Percentiles rank a stretch among this genome's conserved stretches.
Conservation (phyloP, 345 rosid genomes). For the Boechera stricta region DNA sequence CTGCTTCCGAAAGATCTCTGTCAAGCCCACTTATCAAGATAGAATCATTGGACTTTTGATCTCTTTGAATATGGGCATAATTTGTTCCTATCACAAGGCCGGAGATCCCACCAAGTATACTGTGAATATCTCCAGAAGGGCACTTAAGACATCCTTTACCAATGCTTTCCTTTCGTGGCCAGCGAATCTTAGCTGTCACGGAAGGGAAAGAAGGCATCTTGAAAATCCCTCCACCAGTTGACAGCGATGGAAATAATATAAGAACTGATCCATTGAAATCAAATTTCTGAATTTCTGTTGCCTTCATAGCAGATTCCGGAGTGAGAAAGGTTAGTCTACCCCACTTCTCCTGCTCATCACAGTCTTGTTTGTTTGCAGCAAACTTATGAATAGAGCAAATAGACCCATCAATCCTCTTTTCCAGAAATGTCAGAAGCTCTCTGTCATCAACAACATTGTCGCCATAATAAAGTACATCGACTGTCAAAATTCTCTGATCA, state of each 20-base stretch:
- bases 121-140: slow-evolving; percentile 51
- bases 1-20: slow-evolving; percentile 68
- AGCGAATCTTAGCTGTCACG: slow-evolving; percentile 66
- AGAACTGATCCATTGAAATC: slow-evolving; percentile 64
- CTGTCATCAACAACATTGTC: slow-evolving; percentile 60
- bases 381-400: slow-evolving; percentile 66
- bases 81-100: slow-evolving; percentile 57
- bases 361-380: slow-evolving; percentile 49
- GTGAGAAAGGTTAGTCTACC: slow-evolving; percentile 80
- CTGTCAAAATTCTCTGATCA: slow-evolving; percentile 64
- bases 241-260: slow-evolving; percentile 58
- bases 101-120: slow-evolving; percentile 51
- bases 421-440: slow-evolving; percentile 70
- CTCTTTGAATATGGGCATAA: slow-evolving; percentile 47
- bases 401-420: slow-evolving; percentile 59
- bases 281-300: slow-evolving; percentile 59
- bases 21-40: slow-evolving; percentile 59
- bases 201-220: slow-evolving; percentile 69
- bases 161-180: slow-evolving; percentile 75
- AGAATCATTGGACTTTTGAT: slow-evolving; percentile 46
- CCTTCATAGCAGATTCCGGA: slow-evolving; percentile 76
- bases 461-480: slow-evolving; percentile 63
- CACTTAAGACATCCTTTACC: slow-evolving; percentile 58
- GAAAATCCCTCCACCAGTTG: slow-evolving; percentile 52
- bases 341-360: slow-evolving; percentile 69